These are phyloP conservation scores for Fusarium graminum DNA, from an alignment of 2,329 filamentous ascomycete species.

Conservation along the genomic window DNA sequence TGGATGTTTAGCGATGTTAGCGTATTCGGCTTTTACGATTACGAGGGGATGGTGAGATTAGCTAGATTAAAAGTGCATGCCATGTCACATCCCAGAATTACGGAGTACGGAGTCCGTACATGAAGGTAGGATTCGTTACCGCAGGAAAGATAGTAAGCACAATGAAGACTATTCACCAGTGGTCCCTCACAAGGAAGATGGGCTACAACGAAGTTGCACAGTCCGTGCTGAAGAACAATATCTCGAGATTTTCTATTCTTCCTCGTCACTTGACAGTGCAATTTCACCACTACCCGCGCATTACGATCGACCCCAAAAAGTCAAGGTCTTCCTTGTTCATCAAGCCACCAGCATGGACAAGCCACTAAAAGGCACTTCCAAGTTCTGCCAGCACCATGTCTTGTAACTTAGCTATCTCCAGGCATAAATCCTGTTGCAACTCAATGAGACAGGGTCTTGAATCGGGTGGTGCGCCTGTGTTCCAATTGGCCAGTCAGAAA, in stretches of 20 bases:
- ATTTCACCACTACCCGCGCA: background rate
- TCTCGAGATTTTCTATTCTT: conserved; percentile 22
- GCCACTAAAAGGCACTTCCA: conserved; percentile 20
- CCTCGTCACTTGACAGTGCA: conserved; percentile 3
- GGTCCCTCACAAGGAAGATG: conserved; percentile 17
- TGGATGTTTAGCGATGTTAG: conserved; percentile 10
- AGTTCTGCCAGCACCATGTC: too few relatives aligned
- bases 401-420: background rate
- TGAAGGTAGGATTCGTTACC: background rate
- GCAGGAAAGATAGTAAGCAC: too few relatives aligned
- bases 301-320: conserved; percentile 25
- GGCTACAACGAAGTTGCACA: background rate
- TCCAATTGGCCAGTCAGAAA: conserved; percentile 32
- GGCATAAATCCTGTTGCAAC: conserved; percentile 14
- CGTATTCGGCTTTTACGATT: conserved; percentile 44
- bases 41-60: conserved; percentile 22
- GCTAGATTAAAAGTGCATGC: background rate
- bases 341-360: conserved; percentile 32
- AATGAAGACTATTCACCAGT: background rate
- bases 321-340: conserved; percentile 28
- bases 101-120: background rate
- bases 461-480: conserved; percentile 7
- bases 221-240: conserved; percentile 35
- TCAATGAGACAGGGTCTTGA: conserved; percentile 18
- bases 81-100: background rate